Percentiles rank a stretch among this genome's conserved stretches.
Evolutionary conservation across 2,329 filamentous ascomycete genomes (phyloP).

Genomic region (Hysterium pulicare): DNA sequence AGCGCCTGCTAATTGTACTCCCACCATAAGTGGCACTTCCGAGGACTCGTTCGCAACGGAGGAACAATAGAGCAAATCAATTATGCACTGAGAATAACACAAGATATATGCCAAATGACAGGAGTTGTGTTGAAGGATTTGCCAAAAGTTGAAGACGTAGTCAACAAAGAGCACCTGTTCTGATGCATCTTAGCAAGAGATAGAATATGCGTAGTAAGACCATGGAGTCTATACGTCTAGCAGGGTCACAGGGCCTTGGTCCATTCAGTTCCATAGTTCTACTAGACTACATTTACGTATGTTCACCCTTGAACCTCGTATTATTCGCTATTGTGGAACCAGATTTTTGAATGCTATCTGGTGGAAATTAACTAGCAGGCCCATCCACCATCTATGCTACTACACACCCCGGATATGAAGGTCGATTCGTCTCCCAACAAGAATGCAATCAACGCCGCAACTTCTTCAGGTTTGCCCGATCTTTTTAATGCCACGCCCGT

Average conservation of each 20-base stretch:
- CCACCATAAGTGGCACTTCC: slow-evolving; percentile 4
- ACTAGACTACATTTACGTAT: no score
- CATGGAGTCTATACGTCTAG: no score
- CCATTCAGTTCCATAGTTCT: no score
- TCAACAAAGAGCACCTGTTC: neutral
- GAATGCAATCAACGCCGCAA: slow-evolving; percentile 40
- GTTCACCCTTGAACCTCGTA: no score
- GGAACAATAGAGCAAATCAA: slow-evolving; percentile 1
- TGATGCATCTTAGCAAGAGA: neutral
- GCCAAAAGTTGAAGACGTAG: neutral
- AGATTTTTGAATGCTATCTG: no score
- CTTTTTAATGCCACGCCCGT: slow-evolving; percentile 7
- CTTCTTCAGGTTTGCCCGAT: slow-evolving; percentile 18
- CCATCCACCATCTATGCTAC: slow-evolving; percentile 41
- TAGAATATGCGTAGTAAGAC: no score
- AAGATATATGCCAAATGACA: neutral
- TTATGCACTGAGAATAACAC: neutral
- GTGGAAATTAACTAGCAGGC: neutral
- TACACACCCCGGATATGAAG: slow-evolving; percentile 42
- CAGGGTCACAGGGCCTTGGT: no score
- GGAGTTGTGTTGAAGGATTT: neutral
- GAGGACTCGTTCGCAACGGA: slow-evolving; percentile 2
- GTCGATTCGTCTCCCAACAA: slow-evolving; percentile 41
- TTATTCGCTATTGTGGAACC: no score
- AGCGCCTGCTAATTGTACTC: no score